Conservation (phyloP, 2,329 filamentous ascomycete genomes). For the Blastomyces silverae region DNA sequence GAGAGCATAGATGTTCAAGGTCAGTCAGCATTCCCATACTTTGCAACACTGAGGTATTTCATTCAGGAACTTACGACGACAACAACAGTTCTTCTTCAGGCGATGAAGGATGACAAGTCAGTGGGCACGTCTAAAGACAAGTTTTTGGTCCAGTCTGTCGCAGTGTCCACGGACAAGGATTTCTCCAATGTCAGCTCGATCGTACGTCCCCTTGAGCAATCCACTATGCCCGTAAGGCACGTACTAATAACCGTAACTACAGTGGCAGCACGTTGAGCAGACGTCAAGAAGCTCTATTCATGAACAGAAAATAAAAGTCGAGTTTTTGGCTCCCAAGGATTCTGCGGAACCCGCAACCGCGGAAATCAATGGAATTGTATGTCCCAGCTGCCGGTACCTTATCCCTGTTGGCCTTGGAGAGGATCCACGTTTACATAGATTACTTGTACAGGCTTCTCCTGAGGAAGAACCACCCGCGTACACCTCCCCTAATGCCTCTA, state of each 20-base stretch:
- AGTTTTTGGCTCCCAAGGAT: constrained; percentile 63
- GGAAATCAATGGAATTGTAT: constrained; percentile 35
- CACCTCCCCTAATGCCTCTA: constrained; percentile 47
- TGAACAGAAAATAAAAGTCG: constrained; percentile 93
- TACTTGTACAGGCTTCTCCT: constrained; percentile 17
- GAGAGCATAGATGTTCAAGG: constrained; percentile 88
- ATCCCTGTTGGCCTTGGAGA: background rate
- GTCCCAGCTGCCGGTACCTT: constrained; percentile 17
- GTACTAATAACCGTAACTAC: constrained; percentile 26
- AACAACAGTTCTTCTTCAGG: constrained; percentile 75
- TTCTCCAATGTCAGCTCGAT: constrained; percentile 73
- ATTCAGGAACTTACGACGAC: constrained; percentile 3
- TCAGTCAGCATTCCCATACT: constrained; percentile 37
- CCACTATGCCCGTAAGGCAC: background rate
- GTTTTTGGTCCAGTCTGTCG: constrained; percentile 90
- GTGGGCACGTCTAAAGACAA: constrained; percentile 73
- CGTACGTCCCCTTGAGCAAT: constrained; percentile 47
- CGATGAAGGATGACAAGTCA: constrained; percentile 76
- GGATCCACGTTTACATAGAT: background rate
- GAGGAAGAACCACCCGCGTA: constrained; percentile 50
- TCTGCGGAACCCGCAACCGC: constrained; percentile 24
- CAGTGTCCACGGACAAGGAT: constrained; percentile 76
- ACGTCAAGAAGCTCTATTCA: constrained; percentile 69
- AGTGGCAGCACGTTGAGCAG: constrained; percentile 72
- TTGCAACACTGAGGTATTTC: constrained; percentile 6